Evolutionary conservation across 2,329 filamentous ascomycete genomes (phyloP), one percentile per base, ranked within the genome.

Genomic region (Sphaerulina populicola): DNA sequence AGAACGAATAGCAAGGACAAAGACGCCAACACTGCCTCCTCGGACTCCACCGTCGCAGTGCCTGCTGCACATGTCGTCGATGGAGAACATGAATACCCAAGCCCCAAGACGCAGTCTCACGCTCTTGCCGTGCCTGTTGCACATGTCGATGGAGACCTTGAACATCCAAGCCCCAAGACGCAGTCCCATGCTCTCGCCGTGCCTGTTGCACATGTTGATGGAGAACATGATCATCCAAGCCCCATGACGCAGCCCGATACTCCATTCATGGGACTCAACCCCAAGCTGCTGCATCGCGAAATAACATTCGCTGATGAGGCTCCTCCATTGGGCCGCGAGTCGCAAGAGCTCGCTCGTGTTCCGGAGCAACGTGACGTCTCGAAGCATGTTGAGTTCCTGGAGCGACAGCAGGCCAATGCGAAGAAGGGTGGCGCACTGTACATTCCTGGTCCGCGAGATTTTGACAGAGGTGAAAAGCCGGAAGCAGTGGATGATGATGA

Each of bases 401-500:
- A 95, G 66, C 83, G 85, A 30, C 91, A 96, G 66, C 80, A 89
- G 35, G 84, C 87, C 50, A 61, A 64, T 35, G 60, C 61, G 4
- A 76, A 75, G 1, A 81, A 82, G 55, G 83, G 81, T 47, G 82
- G 83, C 31, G 81, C 89, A 0, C 72, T 97, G 39, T 84, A 88
- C 37, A 97, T 98, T 61, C 93, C 93, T 0, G 90, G 90, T 15
- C 93, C 93, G 1, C 77, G 90, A 60, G 93, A 97, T 64, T 90
- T 85, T 44, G 93, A 98, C 61, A 80, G 81, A 45, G 93, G 91
- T 23, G 77, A 88, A 54, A 74, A 82, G 8, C 90, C 90, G 3
- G 71, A 82, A 59, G 71, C 75, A 15, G 65, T 86, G 11, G 73
- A 75, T 7, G 72, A 74, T 33, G 68, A 72, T 5, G 23, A 27